Percentiles rank a stretch among this genome's conserved stretches.
Evolutionary conservation across 108 stramenopile species (phyloP).

Genomic region (Pseudonitzschia multistriata): DNA sequence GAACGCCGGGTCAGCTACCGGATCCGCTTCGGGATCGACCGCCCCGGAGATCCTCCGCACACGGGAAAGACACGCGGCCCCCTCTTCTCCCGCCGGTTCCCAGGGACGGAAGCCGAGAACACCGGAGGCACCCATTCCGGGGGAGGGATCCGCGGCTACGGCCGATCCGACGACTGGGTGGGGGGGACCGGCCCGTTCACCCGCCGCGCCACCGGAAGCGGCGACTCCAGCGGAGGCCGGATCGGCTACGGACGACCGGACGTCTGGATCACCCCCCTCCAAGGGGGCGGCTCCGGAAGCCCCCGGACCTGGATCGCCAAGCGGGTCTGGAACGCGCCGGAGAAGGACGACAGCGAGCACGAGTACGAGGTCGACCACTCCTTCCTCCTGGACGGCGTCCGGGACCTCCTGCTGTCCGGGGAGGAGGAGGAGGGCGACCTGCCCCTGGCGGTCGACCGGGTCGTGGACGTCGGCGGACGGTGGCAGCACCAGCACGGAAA

Average conservation of each 20-base stretch:
- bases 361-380: slow-evolving; percentile 17
- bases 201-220: background rate
- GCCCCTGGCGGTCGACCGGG: background rate
- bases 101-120: background rate
- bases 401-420: background rate
- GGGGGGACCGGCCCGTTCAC: background rate
- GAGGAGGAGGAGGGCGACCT: background rate
- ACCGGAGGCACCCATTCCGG: background rate
- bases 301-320: slow-evolving; percentile 11
- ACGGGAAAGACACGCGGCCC: background rate
- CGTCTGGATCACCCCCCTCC: slow-evolving; percentile 19
- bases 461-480: background rate
- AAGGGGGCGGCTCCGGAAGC: background rate
- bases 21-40: slow-evolving; percentile 1
- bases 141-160: slow-evolving; percentile 4
- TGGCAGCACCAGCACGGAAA: background rate
- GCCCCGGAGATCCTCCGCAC: background rate
- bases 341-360: slow-evolving; percentile 3
- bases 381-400: slow-evolving; percentile 1
- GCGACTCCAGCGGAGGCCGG: background rate
- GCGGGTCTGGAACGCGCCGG: slow-evolving; percentile 14
- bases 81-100: too few species aligned
- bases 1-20: slow-evolving; percentile 3
- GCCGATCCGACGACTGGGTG: slow-evolving; percentile 2
- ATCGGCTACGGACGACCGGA: background rate